Percentiles rank a stretch among this genome's conserved stretches.
Conservation (phyloP, 2,329 filamentous ascomycete genomes). For the Alternaria solani region DNA sequence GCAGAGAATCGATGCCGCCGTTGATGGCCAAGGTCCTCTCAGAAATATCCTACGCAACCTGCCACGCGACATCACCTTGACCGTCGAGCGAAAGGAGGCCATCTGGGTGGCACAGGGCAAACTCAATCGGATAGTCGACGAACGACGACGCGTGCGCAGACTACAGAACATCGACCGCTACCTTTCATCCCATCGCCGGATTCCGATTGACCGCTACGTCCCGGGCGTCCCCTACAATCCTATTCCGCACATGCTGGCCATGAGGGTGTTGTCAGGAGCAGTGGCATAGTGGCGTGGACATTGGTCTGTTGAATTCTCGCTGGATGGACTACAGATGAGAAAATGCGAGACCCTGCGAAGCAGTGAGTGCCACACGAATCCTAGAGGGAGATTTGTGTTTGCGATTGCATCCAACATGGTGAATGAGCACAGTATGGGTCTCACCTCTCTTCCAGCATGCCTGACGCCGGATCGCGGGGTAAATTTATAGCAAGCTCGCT, state of each 20-base stretch:
- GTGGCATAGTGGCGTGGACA: neutral
- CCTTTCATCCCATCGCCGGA: neutral
- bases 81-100: neutral
- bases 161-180: neutral
- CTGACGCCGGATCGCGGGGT: neutral
- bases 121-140: neutral
- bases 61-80: neutral
- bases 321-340: neutral
- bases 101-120: slow-evolving; percentile 1
- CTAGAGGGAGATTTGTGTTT: neutral
- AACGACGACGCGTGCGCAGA: neutral
- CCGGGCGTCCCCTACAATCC: neutral
- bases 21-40: neutral
- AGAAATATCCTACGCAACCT: neutral
- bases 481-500: neutral
- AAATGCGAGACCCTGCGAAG: neutral
- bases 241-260: neutral
- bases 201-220: neutral
- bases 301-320: neutral
- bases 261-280: neutral
- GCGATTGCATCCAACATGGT: neutral
- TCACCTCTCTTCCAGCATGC: neutral
- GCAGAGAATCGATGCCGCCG: neutral
- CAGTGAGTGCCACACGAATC: no score
- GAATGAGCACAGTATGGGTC: neutral